Conservation (phyloP, 306 rosid genomes). For the Cicer pinnatifidum region DNA sequence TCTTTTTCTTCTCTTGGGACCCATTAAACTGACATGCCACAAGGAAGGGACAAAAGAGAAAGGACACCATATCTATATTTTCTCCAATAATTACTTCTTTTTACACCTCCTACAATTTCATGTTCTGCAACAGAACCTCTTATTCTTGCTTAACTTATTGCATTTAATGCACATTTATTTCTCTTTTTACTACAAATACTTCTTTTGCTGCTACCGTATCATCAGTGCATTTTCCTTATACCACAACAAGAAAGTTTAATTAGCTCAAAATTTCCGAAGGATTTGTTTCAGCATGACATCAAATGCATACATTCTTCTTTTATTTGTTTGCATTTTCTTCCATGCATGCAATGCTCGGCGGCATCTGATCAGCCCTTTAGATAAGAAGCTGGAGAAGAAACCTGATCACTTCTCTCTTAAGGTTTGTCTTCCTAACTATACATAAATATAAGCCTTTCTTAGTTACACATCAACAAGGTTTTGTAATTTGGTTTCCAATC, state of each 20-base stretch:
- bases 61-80: conserved; percentile 56
- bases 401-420: conserved; percentile 36
- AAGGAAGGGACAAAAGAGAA: conserved; percentile 48
- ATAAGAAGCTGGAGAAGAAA: conserved; percentile 44
- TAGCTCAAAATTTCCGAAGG: conserved; percentile 3
- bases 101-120: conserved; percentile 62
- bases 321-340: conserved; percentile 62
- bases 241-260: conserved; percentile 2
- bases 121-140: conserved; percentile 58
- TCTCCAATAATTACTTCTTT: conserved; percentile 47
- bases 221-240: conserved; percentile 33
- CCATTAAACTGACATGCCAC: conserved; percentile 53
- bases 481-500: neutral
- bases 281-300: conserved; percentile 57
- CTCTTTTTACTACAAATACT: conserved; percentile 47
- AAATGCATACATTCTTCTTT: conserved; percentile 48
- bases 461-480: neutral
- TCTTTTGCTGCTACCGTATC: conserved; percentile 32
- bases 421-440: conserved; percentile 39
- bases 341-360: conserved; percentile 69
- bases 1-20: conserved; percentile 60
- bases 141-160: conserved; percentile 46
- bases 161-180: conserved; percentile 60
- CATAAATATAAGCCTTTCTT: neutral
- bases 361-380: conserved; percentile 28